These are phyloP conservation scores for Phytopythium montanum DNA, from an alignment of 352 stramenopile species.

Conservation along the genomic window DNA sequence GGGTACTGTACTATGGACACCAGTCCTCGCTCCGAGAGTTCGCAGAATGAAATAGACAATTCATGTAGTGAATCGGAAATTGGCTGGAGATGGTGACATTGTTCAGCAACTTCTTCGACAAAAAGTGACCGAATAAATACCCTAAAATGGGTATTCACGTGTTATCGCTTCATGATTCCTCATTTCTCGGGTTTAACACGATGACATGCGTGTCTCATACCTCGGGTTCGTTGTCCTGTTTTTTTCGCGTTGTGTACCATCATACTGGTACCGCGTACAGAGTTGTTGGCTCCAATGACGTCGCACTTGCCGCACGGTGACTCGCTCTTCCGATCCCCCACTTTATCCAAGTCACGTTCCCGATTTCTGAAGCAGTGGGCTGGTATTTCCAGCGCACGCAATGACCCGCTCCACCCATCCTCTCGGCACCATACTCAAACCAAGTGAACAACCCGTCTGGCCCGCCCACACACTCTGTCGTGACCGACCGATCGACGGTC, in stretches of 20 bases:
- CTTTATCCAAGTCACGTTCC: background rate
- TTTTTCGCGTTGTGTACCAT: background rate
- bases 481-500: too few species aligned
- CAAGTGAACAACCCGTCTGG: background rate
- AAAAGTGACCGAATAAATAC: too few species aligned
- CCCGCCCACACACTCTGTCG: background rate
- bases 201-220: conserved; percentile 1
- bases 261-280: background rate
- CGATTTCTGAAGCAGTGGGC: background rate
- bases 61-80: background rate
- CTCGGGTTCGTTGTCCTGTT: background rate
- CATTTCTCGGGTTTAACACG: background rate
- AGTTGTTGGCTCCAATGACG: background rate
- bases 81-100: too few species aligned
- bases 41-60: too few species aligned
- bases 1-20: too few species aligned
- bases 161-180: background rate
- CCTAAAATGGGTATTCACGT: background rate
- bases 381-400: background rate
- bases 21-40: too few species aligned
- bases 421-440: background rate
- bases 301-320: background rate
- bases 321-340: background rate
- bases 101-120: too few species aligned
- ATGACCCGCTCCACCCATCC: background rate